Percentiles rank a stretch among this genome's conserved stretches.
These are phyloP conservation scores for Typha latifolia DNA, from an alignment of 176 grass and related monocot genomes.

Conservation along the genomic window DNA sequence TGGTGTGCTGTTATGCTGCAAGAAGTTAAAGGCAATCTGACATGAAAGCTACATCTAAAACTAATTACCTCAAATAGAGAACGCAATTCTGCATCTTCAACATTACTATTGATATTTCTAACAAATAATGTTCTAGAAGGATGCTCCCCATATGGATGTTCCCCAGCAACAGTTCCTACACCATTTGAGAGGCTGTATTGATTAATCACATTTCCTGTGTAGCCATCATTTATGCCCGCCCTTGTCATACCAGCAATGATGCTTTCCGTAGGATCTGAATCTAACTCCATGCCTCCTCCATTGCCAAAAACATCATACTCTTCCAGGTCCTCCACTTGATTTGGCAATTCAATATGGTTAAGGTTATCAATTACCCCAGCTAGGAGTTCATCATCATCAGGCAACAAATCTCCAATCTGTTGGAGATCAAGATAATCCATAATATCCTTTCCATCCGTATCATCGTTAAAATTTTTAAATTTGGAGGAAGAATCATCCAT, in stretches of 20 bases:
- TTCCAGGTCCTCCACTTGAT: slow-evolving; percentile 44
- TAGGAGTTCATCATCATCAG: slow-evolving; percentile 79
- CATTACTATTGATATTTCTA: slow-evolving; percentile 97
- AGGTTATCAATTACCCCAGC: slow-evolving; percentile 52
- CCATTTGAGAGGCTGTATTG: slow-evolving; percentile 52
- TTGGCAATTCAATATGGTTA: slow-evolving; percentile 29
- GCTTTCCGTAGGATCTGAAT: slow-evolving; percentile 53
- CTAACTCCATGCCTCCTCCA: slow-evolving; percentile 82
- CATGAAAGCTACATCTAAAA: not conserved
- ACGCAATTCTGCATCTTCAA: slow-evolving; percentile 77
- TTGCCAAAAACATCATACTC: slow-evolving; percentile 88
- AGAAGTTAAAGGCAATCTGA: not conserved
- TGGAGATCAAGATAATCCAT: slow-evolving; percentile 55
- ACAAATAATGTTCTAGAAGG: slow-evolving; percentile 98
- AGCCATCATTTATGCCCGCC: slow-evolving; percentile 43
- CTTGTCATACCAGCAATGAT: slow-evolving; percentile 50
- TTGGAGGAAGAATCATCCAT: slow-evolving; percentile 37
- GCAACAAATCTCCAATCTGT: slow-evolving; percentile 43
- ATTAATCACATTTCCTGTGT: slow-evolving; percentile 46
- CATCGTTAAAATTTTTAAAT: slow-evolving; percentile 23
- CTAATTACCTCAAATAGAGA: slow-evolving; percentile 86
- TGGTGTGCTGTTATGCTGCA: too few species aligned
- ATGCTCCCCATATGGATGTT: slow-evolving; percentile 91
- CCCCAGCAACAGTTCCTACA: slow-evolving; percentile 54
- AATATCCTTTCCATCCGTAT: slow-evolving; percentile 42